Conservation (phyloP, 2,329 filamentous ascomycete genomes). For the Pseudonectria buxi region DNA sequence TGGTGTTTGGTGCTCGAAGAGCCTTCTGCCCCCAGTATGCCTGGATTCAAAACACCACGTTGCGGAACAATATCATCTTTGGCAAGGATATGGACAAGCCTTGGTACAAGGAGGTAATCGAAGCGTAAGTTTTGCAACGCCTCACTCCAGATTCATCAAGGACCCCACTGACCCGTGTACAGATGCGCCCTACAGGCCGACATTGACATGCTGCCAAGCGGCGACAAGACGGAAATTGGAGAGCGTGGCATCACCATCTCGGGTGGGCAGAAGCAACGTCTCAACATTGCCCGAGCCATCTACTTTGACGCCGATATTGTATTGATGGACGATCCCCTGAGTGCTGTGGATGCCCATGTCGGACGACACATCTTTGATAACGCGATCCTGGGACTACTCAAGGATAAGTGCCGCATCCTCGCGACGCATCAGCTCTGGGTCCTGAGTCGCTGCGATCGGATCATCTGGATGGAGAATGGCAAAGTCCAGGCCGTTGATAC, state of each 20-base stretch:
- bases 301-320: conserved; percentile 64
- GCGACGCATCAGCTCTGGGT: conserved; percentile 96
- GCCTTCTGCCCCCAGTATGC: conserved; percentile 95
- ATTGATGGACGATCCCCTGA: conserved; percentile 63
- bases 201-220: conserved; percentile 85
- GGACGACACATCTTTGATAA: conserved; percentile 82
- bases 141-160: conserved; percentile 5
- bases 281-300: conserved; percentile 84
- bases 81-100: conserved; percentile 66
- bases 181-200: conserved; percentile 77
- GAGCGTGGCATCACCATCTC: conserved; percentile 94
- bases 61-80: conserved; percentile 86
- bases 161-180: conserved; percentile 7
- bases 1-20: conserved; percentile 69
- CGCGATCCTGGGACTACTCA: conserved; percentile 81
- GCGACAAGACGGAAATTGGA: conserved; percentile 87
- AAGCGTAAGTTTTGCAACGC: conserved; percentile 50
- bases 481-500: conserved; percentile 80
- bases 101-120: conserved; percentile 82
- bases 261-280: conserved; percentile 87
- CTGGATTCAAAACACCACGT: conserved; percentile 91
- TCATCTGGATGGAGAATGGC: conserved; percentile 88
- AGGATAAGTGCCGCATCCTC: conserved; percentile 82
- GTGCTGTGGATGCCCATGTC: conserved; percentile 63
- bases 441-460: conserved; percentile 80